Conservation (phyloP, 805 yeast species). For the Candida schatavii region DNA sequence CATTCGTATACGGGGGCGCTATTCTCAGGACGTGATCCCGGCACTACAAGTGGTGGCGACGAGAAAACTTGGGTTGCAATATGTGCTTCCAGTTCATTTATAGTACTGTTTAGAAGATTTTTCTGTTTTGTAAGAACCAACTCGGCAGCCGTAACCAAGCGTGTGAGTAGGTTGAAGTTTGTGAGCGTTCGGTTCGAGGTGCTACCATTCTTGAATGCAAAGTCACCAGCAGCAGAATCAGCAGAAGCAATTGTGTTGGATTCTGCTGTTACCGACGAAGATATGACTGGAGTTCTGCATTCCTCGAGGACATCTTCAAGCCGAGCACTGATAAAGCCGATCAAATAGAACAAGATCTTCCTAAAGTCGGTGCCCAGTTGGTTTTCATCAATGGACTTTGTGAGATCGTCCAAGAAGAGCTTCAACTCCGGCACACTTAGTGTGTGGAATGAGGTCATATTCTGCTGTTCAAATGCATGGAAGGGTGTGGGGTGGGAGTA, state of each 20-base stretch:
- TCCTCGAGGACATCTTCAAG: conserved; percentile 9
- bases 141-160: conserved; percentile 29
- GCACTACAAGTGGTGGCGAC: background rate
- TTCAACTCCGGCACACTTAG: conserved; percentile 20
- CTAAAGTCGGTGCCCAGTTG: conserved; percentile 28
- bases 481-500: background rate
- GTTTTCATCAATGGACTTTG: conserved; percentile 26
- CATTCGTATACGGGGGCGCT: conserved; percentile 24
- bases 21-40: background rate
- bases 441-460: conserved; percentile 3
- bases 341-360: conserved; percentile 29
- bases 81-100: conserved; percentile 10
- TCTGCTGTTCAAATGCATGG: background rate
- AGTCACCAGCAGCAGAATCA: no score
- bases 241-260: no score
- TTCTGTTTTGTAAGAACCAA: conserved; percentile 31
- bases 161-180: conserved; percentile 14
- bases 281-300: background rate
- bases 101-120: conserved; percentile 19
- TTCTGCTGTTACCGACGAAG: no score
- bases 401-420: conserved; percentile 34
- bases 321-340: conserved; percentile 28
- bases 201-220: no score
- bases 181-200: background rate
- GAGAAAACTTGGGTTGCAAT: conserved; percentile 3